phyloP scores from a whole-genome alignment of 768 basidiomycete species.

The Collybia sordida region DNA sequence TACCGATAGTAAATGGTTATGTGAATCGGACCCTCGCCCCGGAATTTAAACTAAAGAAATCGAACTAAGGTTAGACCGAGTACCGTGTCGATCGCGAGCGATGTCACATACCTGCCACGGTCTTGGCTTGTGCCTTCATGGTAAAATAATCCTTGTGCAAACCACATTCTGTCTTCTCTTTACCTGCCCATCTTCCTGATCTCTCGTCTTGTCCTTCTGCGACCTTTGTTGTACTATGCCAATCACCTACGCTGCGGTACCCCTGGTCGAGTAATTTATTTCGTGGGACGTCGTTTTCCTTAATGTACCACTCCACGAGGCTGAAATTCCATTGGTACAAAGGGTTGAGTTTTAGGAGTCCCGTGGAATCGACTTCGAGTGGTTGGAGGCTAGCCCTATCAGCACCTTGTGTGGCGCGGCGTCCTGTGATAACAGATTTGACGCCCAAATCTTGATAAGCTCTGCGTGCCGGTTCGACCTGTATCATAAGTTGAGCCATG shows the following conservation, averaged over 20 bases:
- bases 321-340: slow-evolving; percentile 86
- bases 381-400: slow-evolving; percentile 81
- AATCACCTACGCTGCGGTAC: slow-evolving; percentile 95
- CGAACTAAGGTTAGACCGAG: neutral
- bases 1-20: neutral
- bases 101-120: slow-evolving; percentile 15
- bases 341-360: slow-evolving; percentile 92
- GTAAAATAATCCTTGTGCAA: slow-evolving; percentile 89
- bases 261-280: slow-evolving; percentile 89
- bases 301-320: slow-evolving; percentile 83
- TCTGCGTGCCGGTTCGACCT: slow-evolving; percentile 92
- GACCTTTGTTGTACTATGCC: slow-evolving; percentile 87
- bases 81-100: neutral
- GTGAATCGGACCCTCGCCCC: too few relatives aligned
- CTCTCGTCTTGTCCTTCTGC: slow-evolving; percentile 81
- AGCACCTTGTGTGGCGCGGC: slow-evolving; percentile 91
- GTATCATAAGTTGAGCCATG: neutral
- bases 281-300: slow-evolving; percentile 77
- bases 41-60: slow-evolving; percentile 4
- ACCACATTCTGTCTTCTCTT: slow-evolving; percentile 93
- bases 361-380: slow-evolving; percentile 88
- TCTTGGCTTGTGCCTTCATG: slow-evolving; percentile 59
- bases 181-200: slow-evolving; percentile 89
- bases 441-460: slow-evolving; percentile 82
- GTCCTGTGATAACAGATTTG: slow-evolving; percentile 90